Evolutionary conservation across 768 basidiomycete genomes (phyloP), one percentile per base, ranked within the genome.

Genomic region (Tricholomella constricta): DNA sequence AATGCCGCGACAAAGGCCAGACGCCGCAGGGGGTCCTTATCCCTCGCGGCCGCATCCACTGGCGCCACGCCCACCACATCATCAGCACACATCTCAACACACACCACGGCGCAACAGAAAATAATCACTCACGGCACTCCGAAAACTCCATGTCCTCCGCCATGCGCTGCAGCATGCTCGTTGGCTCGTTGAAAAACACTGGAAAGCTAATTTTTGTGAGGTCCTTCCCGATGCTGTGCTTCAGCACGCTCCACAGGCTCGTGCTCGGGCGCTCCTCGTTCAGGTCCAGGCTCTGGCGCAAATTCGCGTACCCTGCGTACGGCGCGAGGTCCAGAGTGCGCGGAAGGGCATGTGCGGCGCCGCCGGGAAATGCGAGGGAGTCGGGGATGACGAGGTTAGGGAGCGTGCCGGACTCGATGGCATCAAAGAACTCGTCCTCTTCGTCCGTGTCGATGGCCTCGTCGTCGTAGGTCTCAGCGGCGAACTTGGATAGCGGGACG

Each of bases 81-180:
- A 48, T 31, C 51, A 54, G 22, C 29, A 34, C 52, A 35, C 45
- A 52, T 32, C 15, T n/a, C n/a, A n/a, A n/a, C n/a, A n/a, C n/a
- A n/a, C 51, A n/a, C 42, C 22, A 45, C 40, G 59, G 31, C 10
- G 15, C 3, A 50, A 34, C 29, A 25, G 48, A 40, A 51, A 20
- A 48, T 41, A 23, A 19, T 2, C 3, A 82, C 90, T 76, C 62
- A 91, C 89, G 72, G 63, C 93, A 96, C 60, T 94, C 92, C 1
- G 91, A 87, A 70, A 95, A 97, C 69, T 97, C 95, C 92, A 96
- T 96, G 70, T 98, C 95, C 72, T 98, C 95, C 10, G 94, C 88
- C 91, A 98, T 98, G 45, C 95, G 77, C 73, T 98, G 92, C 54
- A 98, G 68, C 95, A 98, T 98, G 64, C 91, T 94, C 44, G 94